A percentile compares a stretch with the other conserved stretches of the same genome.
Conservation (phyloP, 2,329 filamentous ascomycete genomes). For the Pseudodiploospora longispora region DNA sequence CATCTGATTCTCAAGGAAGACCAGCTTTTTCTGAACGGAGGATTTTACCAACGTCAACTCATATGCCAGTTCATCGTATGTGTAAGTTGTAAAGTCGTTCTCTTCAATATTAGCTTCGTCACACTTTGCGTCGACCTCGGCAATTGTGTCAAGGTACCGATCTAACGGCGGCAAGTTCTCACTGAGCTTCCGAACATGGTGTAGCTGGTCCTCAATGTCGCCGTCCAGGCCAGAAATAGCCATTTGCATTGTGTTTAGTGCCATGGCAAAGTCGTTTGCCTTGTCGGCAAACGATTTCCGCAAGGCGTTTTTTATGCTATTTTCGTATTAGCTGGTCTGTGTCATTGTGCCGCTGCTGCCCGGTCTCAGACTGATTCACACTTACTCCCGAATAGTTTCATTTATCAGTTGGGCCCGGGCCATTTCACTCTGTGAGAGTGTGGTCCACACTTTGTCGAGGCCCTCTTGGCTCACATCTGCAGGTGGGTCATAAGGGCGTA, state of each 20-base stretch:
- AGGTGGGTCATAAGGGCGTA: constrained; percentile 86
- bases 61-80: constrained; percentile 91
- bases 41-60: constrained; percentile 86
- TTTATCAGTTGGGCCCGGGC: constrained; percentile 89
- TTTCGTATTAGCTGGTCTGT: no score
- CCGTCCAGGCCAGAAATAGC: constrained; percentile 96
- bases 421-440: constrained; percentile 75
- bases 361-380: constrained; percentile 6
- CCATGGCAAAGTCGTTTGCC: constrained; percentile 94
- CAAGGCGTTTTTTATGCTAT: constrained; percentile 85
- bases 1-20: constrained; percentile 97
- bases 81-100: constrained; percentile 99
- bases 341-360: not conserved
- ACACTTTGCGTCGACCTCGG: constrained; percentile 78
- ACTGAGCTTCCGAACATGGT: constrained; percentile 77
- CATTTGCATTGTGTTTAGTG: constrained; percentile 87
- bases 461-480: constrained; percentile 72
- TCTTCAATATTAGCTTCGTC: constrained; percentile 97
- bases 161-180: constrained; percentile 85
- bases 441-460: constrained; percentile 75
- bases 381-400: constrained; percentile 89
- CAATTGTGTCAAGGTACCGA: constrained; percentile 81
- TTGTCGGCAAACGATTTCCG: constrained; percentile 93
- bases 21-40: constrained; percentile 90
- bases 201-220: constrained; percentile 88